Evolutionary conservation across 768 basidiomycete species (phyloP).

Genomic region (Pleurotus salmoneostramineus): DNA sequence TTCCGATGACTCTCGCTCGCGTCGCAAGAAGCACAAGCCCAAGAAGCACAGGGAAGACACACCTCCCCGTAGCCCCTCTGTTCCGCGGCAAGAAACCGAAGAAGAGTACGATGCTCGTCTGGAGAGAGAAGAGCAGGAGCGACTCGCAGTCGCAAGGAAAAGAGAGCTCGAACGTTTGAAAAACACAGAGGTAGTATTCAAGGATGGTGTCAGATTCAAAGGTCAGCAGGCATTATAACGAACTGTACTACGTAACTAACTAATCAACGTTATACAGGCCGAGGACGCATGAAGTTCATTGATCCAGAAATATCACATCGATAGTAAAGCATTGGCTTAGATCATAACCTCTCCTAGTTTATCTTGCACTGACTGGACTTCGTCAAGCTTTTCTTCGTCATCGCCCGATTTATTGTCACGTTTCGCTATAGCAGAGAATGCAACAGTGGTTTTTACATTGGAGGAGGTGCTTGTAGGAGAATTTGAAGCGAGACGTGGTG

Average conservation of each 20-base stretch:
- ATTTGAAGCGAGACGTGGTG: slow-evolving; percentile 19
- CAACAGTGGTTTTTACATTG: slow-evolving; percentile 67
- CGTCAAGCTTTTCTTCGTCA: slow-evolving; percentile 15
- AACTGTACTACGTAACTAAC: neutral
- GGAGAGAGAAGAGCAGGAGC: slow-evolving; percentile 63
- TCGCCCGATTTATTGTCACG: slow-evolving; percentile 20
- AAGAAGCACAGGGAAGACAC: slow-evolving; percentile 6
- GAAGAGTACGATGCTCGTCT: slow-evolving; percentile 71
- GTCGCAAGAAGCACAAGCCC: slow-evolving; percentile 12
- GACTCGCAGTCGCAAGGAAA: slow-evolving; percentile 42
- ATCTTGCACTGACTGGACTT: slow-evolving; percentile 12
- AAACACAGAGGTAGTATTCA: slow-evolving; percentile 28
- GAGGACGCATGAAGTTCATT: slow-evolving; percentile 65
- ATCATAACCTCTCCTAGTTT: slow-evolving; percentile 33
- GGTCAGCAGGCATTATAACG: slow-evolving; percentile 28
- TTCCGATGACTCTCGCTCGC: slow-evolving; percentile 14
- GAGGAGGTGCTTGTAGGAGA: slow-evolving; percentile 29
- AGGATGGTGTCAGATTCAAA: slow-evolving; percentile 61
- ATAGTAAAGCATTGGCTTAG: slow-evolving; percentile 9
- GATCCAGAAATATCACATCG: slow-evolving; percentile 43
- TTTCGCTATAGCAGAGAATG: slow-evolving; percentile 72
- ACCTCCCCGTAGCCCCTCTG: neutral
- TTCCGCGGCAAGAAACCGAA: slow-evolving; percentile 47
- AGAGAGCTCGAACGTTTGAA: slow-evolving; percentile 48
- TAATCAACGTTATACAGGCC: slow-evolving; percentile 32